Evolutionary conservation across 2,329 filamentous ascomycete genomes (phyloP), one percentile per base, ranked within the genome.

Genomic region (Cercospora zeae-maydis): DNA sequence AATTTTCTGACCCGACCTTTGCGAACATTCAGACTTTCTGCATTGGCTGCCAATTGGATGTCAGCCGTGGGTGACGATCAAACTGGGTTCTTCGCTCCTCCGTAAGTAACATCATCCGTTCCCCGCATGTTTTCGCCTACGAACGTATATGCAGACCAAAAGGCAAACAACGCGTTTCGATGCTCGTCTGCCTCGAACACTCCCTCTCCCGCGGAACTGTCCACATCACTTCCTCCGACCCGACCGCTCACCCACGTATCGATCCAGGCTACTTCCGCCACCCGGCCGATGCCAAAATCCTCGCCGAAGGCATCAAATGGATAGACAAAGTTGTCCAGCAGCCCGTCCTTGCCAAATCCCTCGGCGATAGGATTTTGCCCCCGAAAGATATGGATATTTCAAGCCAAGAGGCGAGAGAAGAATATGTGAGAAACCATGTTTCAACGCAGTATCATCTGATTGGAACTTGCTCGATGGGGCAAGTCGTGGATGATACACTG

Each of bases 311-410:
- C 3, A 67, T 76, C 58, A 70, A 72, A 42, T 74, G 83, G 61
- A 70, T 79, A 37, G 74, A 80, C 1, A 72, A 77, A 31, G 80
- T 84, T 73, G 75, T 77, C 4, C 71, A 78, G 7, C 77, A 76
- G 4, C 75, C 79, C 0, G 72, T 74, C 0, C 80, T 84, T 37
- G 75, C 75, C 0, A 71, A 79, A 30, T 78, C 71, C 14, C 78
- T 84, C 5, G 69, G 66, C 1, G 66, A 70, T 7, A 71, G 78
- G 1, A 71, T 75, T 5, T 72, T 74, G 52, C 78, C 72, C 66
- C 75, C 69, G 13, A 61, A 69, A 34, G 59, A 69, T 39, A 60
- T 61, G 3, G 69, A 67, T 24, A 65, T 74, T 45, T 65, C 70
- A 37, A 69, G 59, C 11, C 67, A 71, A 31, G 69, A 73, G 47